Evolutionary conservation across 2,329 filamentous ascomycete species (phyloP), one percentile per base, ranked within the genome.

Genomic region (Colletotrichum sp.): DNA sequence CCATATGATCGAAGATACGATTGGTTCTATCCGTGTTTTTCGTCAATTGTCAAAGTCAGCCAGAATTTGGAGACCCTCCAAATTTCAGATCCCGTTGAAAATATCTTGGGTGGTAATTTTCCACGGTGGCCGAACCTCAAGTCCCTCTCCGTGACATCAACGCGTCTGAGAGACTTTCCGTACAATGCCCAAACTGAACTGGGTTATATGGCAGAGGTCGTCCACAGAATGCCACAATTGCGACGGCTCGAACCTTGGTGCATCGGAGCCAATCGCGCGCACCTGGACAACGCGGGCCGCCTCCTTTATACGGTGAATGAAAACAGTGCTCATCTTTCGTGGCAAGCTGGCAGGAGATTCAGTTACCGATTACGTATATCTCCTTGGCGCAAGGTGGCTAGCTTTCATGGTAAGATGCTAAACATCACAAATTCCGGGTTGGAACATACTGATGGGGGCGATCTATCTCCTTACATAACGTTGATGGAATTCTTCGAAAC

Each of bases 241-340:
- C 39, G 18, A 43, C 9, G 39, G 39, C 18, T 43, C 39, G 39
- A 43, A 43, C 1, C 6, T 6, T 43, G 39, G 39, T 43, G 36
- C 16, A 18, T 39, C 16, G 36, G 16, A 39, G 3, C 16, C 36
- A 39, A 18, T 18, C 4, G 7, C 36, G 16, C 7, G 15, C 36
- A 18, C 32, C 18, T n/a, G 39, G 39, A 10, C 39, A 3, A 43
- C 8, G 39, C 39, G 8, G 18, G 18, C 8, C 8, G 39, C 39
- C 1, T 10, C 8, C 2, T 43, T 0, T 43, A 43, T 0, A 43
- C 1, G 16, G 5, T n/a, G 1, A 43, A 43, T 0, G 1, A 18
- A n/a, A 2, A n/a, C 18, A 2, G 39, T 43, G 39, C 39, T 43
- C 16, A n/a, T 43, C 8, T 43, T 43, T 43, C 9, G 3, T 43